These are phyloP conservation scores for Fremontodendron californicum DNA, from an alignment of 345 rosid genomes.

Conservation along the genomic window DNA sequence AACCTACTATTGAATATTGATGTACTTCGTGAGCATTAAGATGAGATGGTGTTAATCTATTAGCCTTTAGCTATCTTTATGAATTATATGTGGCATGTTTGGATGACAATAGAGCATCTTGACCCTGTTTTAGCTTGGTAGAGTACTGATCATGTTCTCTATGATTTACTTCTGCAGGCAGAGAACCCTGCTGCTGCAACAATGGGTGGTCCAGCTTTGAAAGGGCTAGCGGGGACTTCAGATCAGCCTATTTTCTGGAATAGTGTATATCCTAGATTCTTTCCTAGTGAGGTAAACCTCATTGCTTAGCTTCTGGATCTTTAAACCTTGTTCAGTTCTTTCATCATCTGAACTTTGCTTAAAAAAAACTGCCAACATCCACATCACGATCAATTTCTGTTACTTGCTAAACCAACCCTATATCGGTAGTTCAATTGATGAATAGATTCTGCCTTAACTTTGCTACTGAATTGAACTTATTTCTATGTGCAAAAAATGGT, in stretches of 20 bases:
- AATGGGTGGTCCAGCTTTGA: slow-evolving; percentile 37
- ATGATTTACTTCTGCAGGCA: slow-evolving; percentile 33
- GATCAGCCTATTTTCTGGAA: slow-evolving; percentile 53
- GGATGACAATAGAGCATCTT: not conserved
- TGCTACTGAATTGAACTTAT: not conserved
- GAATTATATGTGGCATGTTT: not conserved
- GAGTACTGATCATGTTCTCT: slow-evolving; percentile 9
- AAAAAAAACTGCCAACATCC: too few relatives aligned
- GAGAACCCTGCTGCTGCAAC: slow-evolving; percentile 40
- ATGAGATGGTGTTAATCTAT: not conserved
- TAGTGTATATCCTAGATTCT: slow-evolving; percentile 34
- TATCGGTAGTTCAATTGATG: not conserved
- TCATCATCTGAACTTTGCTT: not conserved
- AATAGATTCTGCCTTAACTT: not conserved
- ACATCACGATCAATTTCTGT: not conserved
- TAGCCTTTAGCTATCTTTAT: not conserved
- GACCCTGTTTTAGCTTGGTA: not conserved
- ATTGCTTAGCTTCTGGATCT: not conserved
- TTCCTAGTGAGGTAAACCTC: slow-evolving; percentile 52
- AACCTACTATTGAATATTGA: not conserved
- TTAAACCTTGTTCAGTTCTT: not conserved
- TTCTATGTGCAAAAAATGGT: not conserved
- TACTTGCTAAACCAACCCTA: not conserved
- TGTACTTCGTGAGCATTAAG: not conserved
- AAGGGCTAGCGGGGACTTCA: slow-evolving; percentile 45